Percentiles rank a stretch among this genome's conserved stretches.
phyloP scores from a whole-genome alignment of 2,329 filamentous ascomycete genomes.

The Metarhizium album region DNA sequence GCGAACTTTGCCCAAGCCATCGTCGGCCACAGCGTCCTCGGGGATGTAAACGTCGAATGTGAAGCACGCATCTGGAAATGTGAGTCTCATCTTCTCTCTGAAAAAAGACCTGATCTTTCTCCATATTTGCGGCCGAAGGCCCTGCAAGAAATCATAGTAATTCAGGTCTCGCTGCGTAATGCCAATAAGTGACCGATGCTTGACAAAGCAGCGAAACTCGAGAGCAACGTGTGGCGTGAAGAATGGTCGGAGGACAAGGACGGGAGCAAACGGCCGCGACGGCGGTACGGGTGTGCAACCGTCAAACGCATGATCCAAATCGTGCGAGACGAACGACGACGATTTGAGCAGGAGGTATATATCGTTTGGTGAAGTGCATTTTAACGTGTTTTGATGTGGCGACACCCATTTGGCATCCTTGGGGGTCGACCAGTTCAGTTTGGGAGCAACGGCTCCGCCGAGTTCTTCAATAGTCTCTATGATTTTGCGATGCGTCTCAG shows the following conservation, averaged over 20 bases:
- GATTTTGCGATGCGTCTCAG: conserved; percentile 67
- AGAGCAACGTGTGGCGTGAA: conserved; percentile 82
- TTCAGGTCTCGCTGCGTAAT: conserved; percentile 86
- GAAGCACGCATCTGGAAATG: conserved; percentile 76
- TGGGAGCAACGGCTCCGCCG: conserved; percentile 78
- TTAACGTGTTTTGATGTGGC: conserved; percentile 74
- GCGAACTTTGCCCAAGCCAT: conserved; percentile 63
- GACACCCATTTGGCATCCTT: conserved; percentile 94
- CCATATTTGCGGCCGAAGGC: conserved; percentile 53
- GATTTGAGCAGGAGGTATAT: conserved; percentile 90
- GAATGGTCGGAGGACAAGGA: conserved; percentile 79
- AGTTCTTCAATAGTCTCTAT: conserved; percentile 68
- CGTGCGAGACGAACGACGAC: conserved; percentile 89
- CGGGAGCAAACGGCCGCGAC: conserved; percentile 50
- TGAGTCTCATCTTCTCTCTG: conserved; percentile 57
- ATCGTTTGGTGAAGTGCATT: conserved; percentile 80
- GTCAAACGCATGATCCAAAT: conserved; percentile 87
- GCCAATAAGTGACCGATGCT: conserved; percentile 66
- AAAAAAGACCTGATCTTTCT: conserved; percentile 70
- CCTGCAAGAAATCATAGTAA: conserved; percentile 70
- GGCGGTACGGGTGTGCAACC: conserved; percentile 38
- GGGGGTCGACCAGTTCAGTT: conserved; percentile 94
- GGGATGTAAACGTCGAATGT: conserved; percentile 91
- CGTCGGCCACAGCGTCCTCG: conserved; percentile 41
- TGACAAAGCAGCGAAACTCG: conserved; percentile 94